Conservation (phyloP, 345 rosid genomes). For the Gossypium rotundifolium region DNA sequence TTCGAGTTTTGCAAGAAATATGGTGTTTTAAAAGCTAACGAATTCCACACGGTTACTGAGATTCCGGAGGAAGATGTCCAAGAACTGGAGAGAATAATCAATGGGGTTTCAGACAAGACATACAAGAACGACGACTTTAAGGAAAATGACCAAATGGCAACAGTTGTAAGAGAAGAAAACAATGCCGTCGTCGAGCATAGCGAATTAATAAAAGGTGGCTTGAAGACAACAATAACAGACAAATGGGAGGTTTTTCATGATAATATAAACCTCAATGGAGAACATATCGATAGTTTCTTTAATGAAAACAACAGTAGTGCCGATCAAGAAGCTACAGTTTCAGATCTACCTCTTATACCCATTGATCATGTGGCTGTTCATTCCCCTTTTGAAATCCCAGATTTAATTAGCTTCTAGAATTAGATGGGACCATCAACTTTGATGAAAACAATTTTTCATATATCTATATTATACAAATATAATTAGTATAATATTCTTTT, state of each 20-base stretch:
- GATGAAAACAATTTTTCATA: no score
- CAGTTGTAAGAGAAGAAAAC: conserved; percentile 17
- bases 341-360: conserved; percentile 17
- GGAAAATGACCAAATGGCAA: conserved; percentile 11
- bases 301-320: background rate
- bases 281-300: background rate
- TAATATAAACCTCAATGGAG: conserved; percentile 3
- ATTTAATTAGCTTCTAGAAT: conserved; percentile 40
- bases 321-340: background rate
- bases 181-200: background rate
- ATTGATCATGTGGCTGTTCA: background rate
- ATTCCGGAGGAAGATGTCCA: conserved; percentile 43
- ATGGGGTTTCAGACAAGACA: conserved; percentile 15
- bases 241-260: conserved; percentile 60
- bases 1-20: conserved; percentile 47
- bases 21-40: conserved; percentile 48
- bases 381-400: conserved; percentile 32
- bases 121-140: background rate
- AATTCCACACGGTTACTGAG: conserved; percentile 33
- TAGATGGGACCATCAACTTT: background rate
- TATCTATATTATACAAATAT: no score
- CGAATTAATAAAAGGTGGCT: background rate
- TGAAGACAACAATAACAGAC: conserved; percentile 44
- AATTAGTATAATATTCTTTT: no score
- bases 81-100: conserved; percentile 41